Evolutionary conservation across 2,329 filamentous ascomycete genomes (phyloP).

Genomic region (Capronia coronata): DNA sequence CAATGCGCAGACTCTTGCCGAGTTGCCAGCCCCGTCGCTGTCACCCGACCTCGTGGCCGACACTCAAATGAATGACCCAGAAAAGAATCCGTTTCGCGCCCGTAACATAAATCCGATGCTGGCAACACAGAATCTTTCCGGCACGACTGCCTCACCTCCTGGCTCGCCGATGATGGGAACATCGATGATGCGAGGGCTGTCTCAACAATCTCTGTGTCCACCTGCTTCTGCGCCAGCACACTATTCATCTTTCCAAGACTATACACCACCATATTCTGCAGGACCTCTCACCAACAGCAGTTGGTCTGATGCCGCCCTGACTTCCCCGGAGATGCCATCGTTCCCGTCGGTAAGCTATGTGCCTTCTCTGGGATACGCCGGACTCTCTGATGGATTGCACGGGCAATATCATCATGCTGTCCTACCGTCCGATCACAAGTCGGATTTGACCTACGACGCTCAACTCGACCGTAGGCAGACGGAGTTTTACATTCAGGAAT

Average conservation of each 20-base stretch:
- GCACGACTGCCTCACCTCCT: conserved; percentile 38
- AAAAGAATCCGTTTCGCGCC: conserved; percentile 27
- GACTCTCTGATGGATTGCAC: conserved; percentile 31
- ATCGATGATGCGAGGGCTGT: conserved; percentile 29
- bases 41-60: conserved; percentile 16
- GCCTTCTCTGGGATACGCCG: conserved; percentile 31
- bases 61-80: conserved; percentile 10
- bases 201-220: conserved; percentile 33
- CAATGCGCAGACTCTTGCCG: conserved; percentile 10
- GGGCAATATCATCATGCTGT: conserved; percentile 31
- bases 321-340: conserved; percentile 36
- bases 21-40: conserved; percentile 16
- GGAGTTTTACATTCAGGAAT: conserved; percentile 42
- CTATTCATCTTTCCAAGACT: conserved; percentile 39
- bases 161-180: conserved; percentile 38
- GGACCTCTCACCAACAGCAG: conserved; percentile 37
- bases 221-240: conserved; percentile 42
- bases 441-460: conserved; percentile 11
- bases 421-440: conserved; percentile 23
- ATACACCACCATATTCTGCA: conserved; percentile 34
- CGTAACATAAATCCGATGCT: conserved; percentile 14
- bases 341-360: conserved; percentile 38
- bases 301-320: conserved; percentile 39
- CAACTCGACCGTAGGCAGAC: conserved; percentile 33
- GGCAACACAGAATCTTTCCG: conserved; percentile 12